A percentile compares a stretch with the other conserved stretches of the same genome.
phyloP scores from a whole-genome alignment of 805 yeast genomes.

The Phaffomyces antillensis region DNA sequence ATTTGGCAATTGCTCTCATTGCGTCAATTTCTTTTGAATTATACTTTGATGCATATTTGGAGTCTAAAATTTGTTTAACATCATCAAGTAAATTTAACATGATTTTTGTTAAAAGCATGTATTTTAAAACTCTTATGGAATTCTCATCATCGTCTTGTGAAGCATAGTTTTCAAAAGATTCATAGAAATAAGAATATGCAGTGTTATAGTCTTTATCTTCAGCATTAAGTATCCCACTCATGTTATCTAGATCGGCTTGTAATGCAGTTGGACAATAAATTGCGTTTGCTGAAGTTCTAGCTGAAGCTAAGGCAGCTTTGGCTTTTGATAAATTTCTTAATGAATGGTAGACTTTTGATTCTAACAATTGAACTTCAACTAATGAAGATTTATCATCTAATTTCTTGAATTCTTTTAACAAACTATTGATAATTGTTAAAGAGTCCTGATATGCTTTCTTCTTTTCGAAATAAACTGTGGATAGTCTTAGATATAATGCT shows the following conservation, averaged over 20 bases:
- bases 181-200: slow-evolving; percentile 91
- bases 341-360: slow-evolving; percentile 84
- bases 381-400: slow-evolving; percentile 92
- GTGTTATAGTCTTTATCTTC: slow-evolving; percentile 96
- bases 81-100: slow-evolving; percentile 88
- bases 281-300: slow-evolving; percentile 95
- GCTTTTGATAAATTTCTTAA: slow-evolving; percentile 87
- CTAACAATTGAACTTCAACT: slow-evolving; percentile 91
- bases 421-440: slow-evolving; percentile 58
- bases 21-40: slow-evolving; percentile 88
- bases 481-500: slow-evolving; percentile 75
- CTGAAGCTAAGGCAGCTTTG: slow-evolving; percentile 86
- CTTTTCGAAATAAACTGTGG: slow-evolving; percentile 65
- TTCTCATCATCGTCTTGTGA: slow-evolving; percentile 49
- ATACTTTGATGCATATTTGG: slow-evolving; percentile 67
- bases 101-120: slow-evolving; percentile 87
- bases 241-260: slow-evolving; percentile 91
- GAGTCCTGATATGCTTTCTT: slow-evolving; percentile 58
- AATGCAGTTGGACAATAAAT: slow-evolving; percentile 90
- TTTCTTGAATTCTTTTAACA: slow-evolving; percentile 82
- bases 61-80: slow-evolving; percentile 66
- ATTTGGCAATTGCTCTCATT: slow-evolving; percentile 87
- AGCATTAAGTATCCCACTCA: slow-evolving; percentile 92
- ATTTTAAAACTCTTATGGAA: slow-evolving; percentile 76
- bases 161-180: slow-evolving; percentile 87